Conservation (phyloP, 495 filamentous ascomycete genomes). For the Neurospora africana region DNA sequence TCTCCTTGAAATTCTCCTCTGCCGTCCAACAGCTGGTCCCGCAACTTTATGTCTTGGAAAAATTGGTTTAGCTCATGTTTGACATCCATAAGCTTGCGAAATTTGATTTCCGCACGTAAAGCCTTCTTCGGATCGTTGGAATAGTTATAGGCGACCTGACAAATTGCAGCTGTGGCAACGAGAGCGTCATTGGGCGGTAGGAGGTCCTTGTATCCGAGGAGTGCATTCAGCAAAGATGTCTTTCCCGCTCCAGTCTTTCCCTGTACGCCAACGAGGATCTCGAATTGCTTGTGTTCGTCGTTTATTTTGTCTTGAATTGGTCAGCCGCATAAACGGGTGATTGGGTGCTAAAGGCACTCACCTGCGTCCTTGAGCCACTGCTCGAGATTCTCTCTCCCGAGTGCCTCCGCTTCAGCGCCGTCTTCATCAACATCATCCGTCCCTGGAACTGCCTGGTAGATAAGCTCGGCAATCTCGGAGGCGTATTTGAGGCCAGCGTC, state of each 20-base stretch:
- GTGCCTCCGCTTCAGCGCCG: background rate
- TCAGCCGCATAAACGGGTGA: background rate
- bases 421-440: background rate
- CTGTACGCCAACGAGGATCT: slow-evolving; percentile 16
- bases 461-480: background rate
- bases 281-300: background rate
- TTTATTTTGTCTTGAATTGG: background rate
- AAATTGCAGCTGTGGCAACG: slow-evolving; percentile 16
- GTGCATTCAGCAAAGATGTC: slow-evolving; percentile 18
- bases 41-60: slow-evolving; percentile 5
- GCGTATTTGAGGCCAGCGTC: background rate
- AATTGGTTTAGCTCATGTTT: slow-evolving; percentile 8
- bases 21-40: background rate
- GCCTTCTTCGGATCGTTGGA: background rate
- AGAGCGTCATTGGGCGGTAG: slow-evolving; percentile 13
- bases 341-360: background rate
- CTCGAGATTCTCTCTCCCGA: background rate
- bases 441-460: background rate
- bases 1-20: background rate
- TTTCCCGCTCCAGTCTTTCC: slow-evolving; percentile 22
- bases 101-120: slow-evolving; percentile 11
- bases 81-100: slow-evolving; percentile 2
- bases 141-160: slow-evolving; percentile 12
- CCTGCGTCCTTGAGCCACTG: background rate
- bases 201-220: slow-evolving; percentile 12